Evolutionary conservation across 2,329 filamentous ascomycete genomes (phyloP), one percentile per base, ranked within the genome.

Genomic region (Pyricularia pennisetigena): DNA sequence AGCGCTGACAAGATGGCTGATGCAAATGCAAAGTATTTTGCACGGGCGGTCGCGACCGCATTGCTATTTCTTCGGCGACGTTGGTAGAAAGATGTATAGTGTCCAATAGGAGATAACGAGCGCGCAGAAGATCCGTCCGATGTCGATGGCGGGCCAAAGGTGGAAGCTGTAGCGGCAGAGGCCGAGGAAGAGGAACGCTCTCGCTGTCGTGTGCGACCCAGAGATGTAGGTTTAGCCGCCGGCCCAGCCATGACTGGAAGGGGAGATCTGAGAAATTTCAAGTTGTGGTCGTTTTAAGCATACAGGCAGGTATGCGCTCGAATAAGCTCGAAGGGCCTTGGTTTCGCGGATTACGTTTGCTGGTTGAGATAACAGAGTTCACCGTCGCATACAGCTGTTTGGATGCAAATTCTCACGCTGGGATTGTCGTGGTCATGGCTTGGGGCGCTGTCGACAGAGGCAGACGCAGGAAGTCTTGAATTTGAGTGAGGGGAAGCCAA

Each of bases 1-100:
- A 97, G 85, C 16, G 86, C 82, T 20, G 83, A 82, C 20, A 87
- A 71, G 32, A 88, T 82, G 30, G 87, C 83, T 26, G 81, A 80
- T 30, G 82, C 71, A 73, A 88, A 87, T 68, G 86, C 83, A 64
- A 85, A 68, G 71, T 78, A 71, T 69, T 82, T 82, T 32, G 72
- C 69, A 3, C 74, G 68, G 41, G 75, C 73, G 68, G 77, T 79
- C 66, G 71, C 73, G 41, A 69, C 68, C 61, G 67, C 20, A 59
- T 61, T 65, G 26, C 65, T 24, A 41, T 28, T 35, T n/a, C 66
- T 68, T 10, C 68, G 68, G 4, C 65, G 68, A 35, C 66, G 67
- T n/a, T 54, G 49, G 35, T 57, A 62, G 26, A 30, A 57, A 12
- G 26, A 32, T 23, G 54, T 59, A 20, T 24, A 57, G n/a, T 30